Evolutionary conservation across 2,329 filamentous ascomycete genomes (phyloP).

Genomic region (Trichoderma guizhouense): DNA sequence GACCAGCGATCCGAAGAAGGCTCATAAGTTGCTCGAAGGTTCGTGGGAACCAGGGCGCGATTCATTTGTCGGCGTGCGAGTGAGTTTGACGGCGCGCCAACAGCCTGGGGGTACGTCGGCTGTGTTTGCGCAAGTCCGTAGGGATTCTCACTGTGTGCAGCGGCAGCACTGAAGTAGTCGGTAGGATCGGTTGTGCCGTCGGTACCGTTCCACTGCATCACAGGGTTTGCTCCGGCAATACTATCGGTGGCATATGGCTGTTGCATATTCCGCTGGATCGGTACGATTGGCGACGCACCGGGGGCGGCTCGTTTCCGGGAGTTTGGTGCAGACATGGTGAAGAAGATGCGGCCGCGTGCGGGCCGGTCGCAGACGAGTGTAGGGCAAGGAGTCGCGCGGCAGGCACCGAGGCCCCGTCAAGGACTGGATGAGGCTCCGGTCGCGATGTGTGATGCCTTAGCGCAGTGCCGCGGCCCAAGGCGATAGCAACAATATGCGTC

Average conservation of each 20-base stretch:
- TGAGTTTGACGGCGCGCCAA: slow-evolving; percentile 43
- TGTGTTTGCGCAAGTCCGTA: slow-evolving; percentile 39
- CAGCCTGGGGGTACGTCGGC: slow-evolving; percentile 32
- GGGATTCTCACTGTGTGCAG: slow-evolving; percentile 33
- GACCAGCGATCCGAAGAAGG: slow-evolving; percentile 40
- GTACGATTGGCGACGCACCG: slow-evolving; percentile 62
- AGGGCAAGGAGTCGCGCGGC: not conserved
- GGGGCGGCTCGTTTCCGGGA: slow-evolving; percentile 71
- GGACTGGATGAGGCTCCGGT: not conserved
- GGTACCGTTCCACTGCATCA: slow-evolving; percentile 42
- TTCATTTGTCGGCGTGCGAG: slow-evolving; percentile 53
- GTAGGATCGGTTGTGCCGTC: slow-evolving; percentile 34
- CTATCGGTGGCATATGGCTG: slow-evolving; percentile 42
- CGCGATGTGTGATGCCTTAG: slow-evolving; percentile 1
- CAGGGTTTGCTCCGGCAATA: slow-evolving; percentile 46
- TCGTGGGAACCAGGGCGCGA: slow-evolving; percentile 47
- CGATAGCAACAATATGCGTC: not conserved
- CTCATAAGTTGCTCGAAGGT: slow-evolving; percentile 37
- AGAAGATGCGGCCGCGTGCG: not conserved
- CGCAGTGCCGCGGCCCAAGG: slow-evolving; percentile 11
- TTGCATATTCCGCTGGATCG: slow-evolving; percentile 50
- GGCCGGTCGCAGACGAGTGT: not conserved
- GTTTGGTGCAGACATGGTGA: slow-evolving; percentile 47
- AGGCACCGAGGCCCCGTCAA: not conserved
- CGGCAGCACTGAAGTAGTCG: slow-evolving; percentile 36